Conservation (phyloP, 257 asterid species). For the Plectranthus barbatus region DNA sequence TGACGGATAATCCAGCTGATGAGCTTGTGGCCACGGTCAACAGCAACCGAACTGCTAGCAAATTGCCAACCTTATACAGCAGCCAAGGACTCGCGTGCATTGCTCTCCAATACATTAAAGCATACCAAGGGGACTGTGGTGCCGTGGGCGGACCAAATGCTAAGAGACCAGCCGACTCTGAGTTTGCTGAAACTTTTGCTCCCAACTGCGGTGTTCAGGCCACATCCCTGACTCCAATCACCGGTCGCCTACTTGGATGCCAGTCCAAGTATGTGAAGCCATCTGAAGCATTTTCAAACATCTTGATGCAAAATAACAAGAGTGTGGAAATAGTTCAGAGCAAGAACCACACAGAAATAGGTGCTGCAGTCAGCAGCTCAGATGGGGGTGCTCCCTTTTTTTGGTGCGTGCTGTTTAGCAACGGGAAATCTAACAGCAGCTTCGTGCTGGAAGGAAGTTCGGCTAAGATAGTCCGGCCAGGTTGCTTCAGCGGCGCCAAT, state of each 20-base stretch:
- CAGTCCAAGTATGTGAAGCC: conserved; percentile 60
- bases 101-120: conserved; percentile 87
- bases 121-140: conserved; percentile 69
- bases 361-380: conserved; percentile 83
- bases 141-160: conserved; percentile 70
- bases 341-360: conserved; percentile 82
- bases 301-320: conserved; percentile 48
- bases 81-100: conserved; percentile 80
- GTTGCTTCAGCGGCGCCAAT: conserved; percentile 82
- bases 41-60: conserved; percentile 62
- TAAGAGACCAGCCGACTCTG: conserved; percentile 57
- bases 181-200: conserved; percentile 63
- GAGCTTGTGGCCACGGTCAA: conserved; percentile 47
- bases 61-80: conserved; percentile 59
- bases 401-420: conserved; percentile 86
- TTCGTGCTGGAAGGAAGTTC: conserved; percentile 48
- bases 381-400: conserved; percentile 71
- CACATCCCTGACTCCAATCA: conserved; percentile 52
- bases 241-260: conserved; percentile 85
- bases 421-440: conserved; percentile 55
- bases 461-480: conserved; percentile 60
- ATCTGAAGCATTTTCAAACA: conserved; percentile 46
- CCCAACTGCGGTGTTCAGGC: conserved; percentile 64
- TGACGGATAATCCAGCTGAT: conserved; percentile 86
- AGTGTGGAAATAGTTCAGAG: conserved; percentile 53